These are phyloP conservation scores for Grosmannia huntii DNA, from an alignment of 2,329 filamentous ascomycete genomes.

Conservation along the genomic window DNA sequence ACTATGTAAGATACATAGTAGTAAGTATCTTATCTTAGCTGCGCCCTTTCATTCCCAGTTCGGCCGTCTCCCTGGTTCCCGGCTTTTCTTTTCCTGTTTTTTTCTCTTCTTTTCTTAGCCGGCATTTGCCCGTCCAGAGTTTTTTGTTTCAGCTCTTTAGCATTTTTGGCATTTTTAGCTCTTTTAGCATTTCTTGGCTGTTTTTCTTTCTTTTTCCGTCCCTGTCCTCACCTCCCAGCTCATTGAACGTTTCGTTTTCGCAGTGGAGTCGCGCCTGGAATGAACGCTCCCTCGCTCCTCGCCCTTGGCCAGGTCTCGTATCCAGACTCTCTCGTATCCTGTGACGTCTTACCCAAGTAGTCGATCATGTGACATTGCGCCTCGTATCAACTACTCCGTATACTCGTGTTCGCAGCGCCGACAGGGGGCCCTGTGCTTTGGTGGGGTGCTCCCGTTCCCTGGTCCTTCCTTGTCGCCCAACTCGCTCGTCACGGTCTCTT, in stretches of 20 bases:
- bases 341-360: neutral
- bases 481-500: neutral
- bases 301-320: neutral
- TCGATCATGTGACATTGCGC: neutral
- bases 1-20: no score
- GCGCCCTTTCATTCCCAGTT: neutral
- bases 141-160: no score
- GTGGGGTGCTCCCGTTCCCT: neutral
- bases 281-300: neutral
- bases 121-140: no score
- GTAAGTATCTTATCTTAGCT: no score
- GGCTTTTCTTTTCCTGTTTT: neutral
- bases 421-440: neutral
- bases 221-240: neutral
- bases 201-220: neutral
- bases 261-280: neutral
- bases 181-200: neutral
- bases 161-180: no score
- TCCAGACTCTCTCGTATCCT: neutral
- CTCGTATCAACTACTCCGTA: neutral
- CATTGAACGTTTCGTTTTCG: neutral
- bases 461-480: neutral
- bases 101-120: neutral
- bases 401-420: neutral
- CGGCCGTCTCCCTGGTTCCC: neutral